A percentile compares a stretch with the other conserved stretches of the same genome.
Evolutionary conservation across 164 flowering plant genomes (phyloP).

Genomic region (Houttuynia cordata): DNA sequence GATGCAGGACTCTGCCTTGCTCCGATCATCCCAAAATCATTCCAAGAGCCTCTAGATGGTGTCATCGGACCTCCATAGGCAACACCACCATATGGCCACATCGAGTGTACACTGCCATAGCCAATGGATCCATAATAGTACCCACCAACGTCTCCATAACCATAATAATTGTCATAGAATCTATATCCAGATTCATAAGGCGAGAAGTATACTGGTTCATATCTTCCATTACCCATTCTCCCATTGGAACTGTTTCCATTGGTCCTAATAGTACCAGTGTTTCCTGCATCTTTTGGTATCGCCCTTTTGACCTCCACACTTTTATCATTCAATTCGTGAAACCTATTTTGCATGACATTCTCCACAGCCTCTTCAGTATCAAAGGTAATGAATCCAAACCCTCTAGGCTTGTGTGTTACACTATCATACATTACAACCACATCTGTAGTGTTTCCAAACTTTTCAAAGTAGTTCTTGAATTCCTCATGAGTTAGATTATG

Average conservation of each 20-base stretch:
- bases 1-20: constrained; percentile 6
- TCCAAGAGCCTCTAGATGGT: constrained; percentile 11
- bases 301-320: constrained; percentile 75
- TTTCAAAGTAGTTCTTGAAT: constrained; percentile 48
- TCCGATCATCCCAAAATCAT: constrained; percentile 7
- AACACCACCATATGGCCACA: constrained; percentile 10
- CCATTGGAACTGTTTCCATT: neutral
- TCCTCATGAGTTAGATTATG: constrained; percentile 46
- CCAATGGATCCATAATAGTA: constrained; percentile 2
- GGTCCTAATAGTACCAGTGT: neutral
- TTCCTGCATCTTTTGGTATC: constrained; percentile 37
- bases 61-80: constrained; percentile 7
- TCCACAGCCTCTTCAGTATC: constrained; percentile 68
- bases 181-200: constrained; percentile 10
- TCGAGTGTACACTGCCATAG: constrained; percentile 2
- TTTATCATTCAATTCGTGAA: constrained; percentile 48
- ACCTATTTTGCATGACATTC: constrained; percentile 37
- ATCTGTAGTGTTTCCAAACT: constrained; percentile 54
- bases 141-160: constrained; percentile 3
- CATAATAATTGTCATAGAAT: constrained; percentile 6
- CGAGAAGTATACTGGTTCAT: constrained; percentile 3
- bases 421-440: constrained; percentile 65
- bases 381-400: constrained; percentile 70
- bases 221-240: constrained; percentile 3
- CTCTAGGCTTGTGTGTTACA: constrained; percentile 51